Evolutionary conservation across 2,329 filamentous ascomycete genomes (phyloP), one percentile per base, ranked within the genome.

Genomic region (Fusarium cicatricum): DNA sequence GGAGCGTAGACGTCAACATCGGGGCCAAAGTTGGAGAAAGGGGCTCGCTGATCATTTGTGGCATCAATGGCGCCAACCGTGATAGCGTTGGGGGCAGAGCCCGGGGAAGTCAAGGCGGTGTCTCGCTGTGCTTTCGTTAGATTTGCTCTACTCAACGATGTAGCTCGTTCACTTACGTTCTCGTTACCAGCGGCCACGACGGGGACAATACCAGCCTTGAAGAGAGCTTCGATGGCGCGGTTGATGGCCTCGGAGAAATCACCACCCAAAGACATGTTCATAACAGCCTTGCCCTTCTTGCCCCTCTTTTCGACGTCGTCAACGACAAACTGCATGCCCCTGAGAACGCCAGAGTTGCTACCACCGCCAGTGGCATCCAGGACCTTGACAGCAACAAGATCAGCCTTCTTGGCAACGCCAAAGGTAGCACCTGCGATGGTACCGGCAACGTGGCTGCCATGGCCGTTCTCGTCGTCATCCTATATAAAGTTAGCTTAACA

Each of bases 231-330:
- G 54, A 86, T 80, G 65, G 83, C 83, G n/a, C 74, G 70, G 76
- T 87, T 86, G 70, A 85, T 70, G 19, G 82, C 80, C 2, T 65
- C 55, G 8, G 82, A 85, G 36, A 62, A 68, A 52, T 73, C 70
- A 23, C 83, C 83, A 53, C 83, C 83, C 16, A 87, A 78, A 4
- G 85, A 87, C 83, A 87, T 85, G 78, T 86, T 87, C 78, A 87
- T 81, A 64, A 87, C 80, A 51, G 82, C 78, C 67, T 82, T 84
- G 67, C 82, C 82, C n/a, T 59, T 54, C 29, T 79, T 70, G 17
- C 75, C 75, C 58, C 73, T 74, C 31, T 70, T 49, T 36, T 69
- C 61, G 34, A 75, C 83, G 58, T 85, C 78, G n/a, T 78, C 60
- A 38, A 78, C 75, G 38, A 85, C 77, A 58, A 68, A 87, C 64